Evolutionary conservation across 2,329 filamentous ascomycete genomes (phyloP), one percentile per base, ranked within the genome.

Genomic region (Diaporthe batatas): DNA sequence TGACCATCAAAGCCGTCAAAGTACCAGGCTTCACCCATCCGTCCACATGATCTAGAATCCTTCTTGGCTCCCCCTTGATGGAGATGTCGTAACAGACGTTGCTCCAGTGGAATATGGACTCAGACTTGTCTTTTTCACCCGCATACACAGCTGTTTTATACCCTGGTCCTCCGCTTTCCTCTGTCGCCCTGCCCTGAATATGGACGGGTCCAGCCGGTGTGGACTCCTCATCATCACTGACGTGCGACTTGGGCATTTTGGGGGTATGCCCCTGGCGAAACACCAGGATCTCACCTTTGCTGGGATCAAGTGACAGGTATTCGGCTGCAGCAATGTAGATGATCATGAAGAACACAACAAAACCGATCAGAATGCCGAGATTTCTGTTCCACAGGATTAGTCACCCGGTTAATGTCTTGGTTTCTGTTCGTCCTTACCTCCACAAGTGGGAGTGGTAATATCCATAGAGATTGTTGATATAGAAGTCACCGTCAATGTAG

Each of bases 241-340:
- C 91, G 80, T 85, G 91, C 83, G 88, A 88, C 82, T 85, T 89
- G 81, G 85, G 89, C 81, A 79, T 86, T 76, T 83, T 88, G 5
- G 90, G 87, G 79, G 88, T 87, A 79, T 92, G 85, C 21, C 92
- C 91, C 67, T 91, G 89, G 72, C 91, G 91, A 85, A 94, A 95
- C 39, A 94, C 87, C 8, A 95, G 84, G 18, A 94, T 91, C 78
- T 95, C 93, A 70, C 92, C 92, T 86, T 93, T 94, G 44, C 91
- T 93, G 80, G 92, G 92, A 81, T 88, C 86, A 78, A 87, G 88
- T 0, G 91, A 89, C 21, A 92, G 90, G 49, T 89, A 87, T 80
- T 94, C 92, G 8, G 91, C 90, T 1, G 88, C 85, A n/a, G 89
- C 71, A 76, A 95, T 86, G 81, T 94, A 93, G 8, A 84, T 85